These are phyloP conservation scores for Rhamnella rubrinervis DNA, from an alignment of 331 rosid genomes.

Conservation along the genomic window DNA sequence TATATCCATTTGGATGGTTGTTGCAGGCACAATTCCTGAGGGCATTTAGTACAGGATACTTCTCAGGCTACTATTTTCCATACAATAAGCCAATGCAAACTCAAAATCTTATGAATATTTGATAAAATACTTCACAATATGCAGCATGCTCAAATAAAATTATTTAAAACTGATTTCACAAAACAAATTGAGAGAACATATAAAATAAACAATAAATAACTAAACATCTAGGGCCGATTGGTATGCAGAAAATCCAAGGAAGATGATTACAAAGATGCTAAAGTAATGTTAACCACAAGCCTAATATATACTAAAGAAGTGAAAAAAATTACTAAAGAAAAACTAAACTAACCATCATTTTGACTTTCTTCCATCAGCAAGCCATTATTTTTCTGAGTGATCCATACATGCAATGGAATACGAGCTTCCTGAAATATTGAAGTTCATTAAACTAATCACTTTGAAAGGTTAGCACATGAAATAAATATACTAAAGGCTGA, in stretches of 20 bases:
- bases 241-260: too few relatives aligned
- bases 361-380: slow-evolving; percentile 65
- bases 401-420: slow-evolving; percentile 87
- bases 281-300: background rate
- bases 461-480: slow-evolving; percentile 3
- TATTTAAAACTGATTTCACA: too few relatives aligned
- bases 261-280: too few relatives aligned
- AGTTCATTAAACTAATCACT: slow-evolving; percentile 27
- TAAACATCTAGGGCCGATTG: too few relatives aligned
- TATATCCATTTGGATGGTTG: slow-evolving; percentile 76
- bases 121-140: background rate
- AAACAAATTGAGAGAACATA: too few relatives aligned
- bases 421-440: slow-evolving; percentile 76
- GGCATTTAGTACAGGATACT: slow-evolving; percentile 32
- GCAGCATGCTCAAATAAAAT: background rate
- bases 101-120: too few relatives aligned
- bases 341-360: slow-evolving; percentile 45
- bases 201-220: too few relatives aligned
- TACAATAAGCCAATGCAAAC: background rate
- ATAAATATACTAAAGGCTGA: slow-evolving; percentile 2
- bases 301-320: background rate
- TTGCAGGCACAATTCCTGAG: slow-evolving; percentile 72
- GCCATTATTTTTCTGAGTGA: slow-evolving; percentile 74
- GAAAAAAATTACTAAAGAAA: background rate
- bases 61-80: slow-evolving; percentile 20